These are phyloP conservation scores for Trichoderma guizhouense DNA, from an alignment of 2,329 filamentous ascomycete species.

Conservation along the genomic window DNA sequence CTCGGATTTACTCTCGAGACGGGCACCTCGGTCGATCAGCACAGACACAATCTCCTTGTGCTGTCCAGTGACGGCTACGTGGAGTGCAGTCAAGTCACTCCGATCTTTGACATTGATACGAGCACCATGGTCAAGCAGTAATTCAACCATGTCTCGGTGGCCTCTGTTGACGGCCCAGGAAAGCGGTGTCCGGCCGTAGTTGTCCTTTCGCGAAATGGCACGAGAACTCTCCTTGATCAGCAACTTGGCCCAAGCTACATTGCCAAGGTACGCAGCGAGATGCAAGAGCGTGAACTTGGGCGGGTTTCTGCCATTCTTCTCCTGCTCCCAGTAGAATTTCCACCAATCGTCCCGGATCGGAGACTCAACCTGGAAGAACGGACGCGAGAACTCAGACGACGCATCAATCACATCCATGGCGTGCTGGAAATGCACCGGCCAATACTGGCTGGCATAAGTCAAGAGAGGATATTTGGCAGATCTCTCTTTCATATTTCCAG, in stretches of 20 bases:
- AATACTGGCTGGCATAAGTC: conserved; percentile 4
- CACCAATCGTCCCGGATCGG: background rate
- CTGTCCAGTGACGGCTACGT: background rate
- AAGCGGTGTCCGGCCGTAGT: conserved; percentile 1
- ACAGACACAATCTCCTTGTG: conserved; percentile 5
- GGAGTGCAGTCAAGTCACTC: background rate
- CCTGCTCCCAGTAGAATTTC: conserved; percentile 7
- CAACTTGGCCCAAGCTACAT: background rate
- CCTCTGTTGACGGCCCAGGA: conserved; percentile 5
- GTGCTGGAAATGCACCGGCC: conserved; percentile 3
- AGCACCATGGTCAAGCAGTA: conserved; percentile 3
- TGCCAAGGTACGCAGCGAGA: conserved; percentile 6
- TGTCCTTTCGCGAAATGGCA: conserved; percentile 3
- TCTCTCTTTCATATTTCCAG: background rate
- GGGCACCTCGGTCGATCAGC: background rate
- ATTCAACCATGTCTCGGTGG: background rate
- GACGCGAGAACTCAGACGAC: background rate
- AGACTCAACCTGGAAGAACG: background rate
- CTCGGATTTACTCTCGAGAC: background rate
- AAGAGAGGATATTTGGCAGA: background rate
- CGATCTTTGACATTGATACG: conserved; percentile 2
- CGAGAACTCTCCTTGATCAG: background rate
- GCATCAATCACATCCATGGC: conserved; percentile 3
- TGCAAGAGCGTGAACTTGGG: conserved; percentile 4
- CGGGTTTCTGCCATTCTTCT: conserved; percentile 7